Conservation (phyloP, 1,284 basidiomycete genomes). For the Schizopora paradoxa region DNA sequence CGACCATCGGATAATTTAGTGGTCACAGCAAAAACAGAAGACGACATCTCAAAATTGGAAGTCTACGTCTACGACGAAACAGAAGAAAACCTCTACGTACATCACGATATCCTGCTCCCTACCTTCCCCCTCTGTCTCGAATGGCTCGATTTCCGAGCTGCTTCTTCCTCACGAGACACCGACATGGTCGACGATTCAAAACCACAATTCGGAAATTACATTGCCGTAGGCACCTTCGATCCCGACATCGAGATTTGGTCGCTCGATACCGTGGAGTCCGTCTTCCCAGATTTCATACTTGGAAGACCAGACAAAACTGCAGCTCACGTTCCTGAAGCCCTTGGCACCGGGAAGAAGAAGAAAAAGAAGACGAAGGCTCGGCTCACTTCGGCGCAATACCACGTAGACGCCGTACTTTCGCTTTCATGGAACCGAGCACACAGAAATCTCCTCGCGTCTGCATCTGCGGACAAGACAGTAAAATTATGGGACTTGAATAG, state of each 20-base stretch:
- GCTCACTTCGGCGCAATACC: conserved; percentile 62
- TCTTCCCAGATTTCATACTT: conserved; percentile 91
- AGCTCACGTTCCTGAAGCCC: conserved; percentile 68
- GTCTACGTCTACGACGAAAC: conserved; percentile 92
- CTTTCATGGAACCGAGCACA: conserved; percentile 91
- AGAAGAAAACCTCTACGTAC: conserved; percentile 91
- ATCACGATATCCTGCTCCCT: conserved; percentile 97
- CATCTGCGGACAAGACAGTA: conserved; percentile 91
- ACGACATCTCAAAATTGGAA: conserved; percentile 95
- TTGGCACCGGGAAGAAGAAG: conserved; percentile 92
- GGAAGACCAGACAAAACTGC: conserved; percentile 85
- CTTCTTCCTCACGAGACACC: conserved; percentile 33
- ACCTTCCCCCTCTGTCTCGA: conserved; percentile 98
- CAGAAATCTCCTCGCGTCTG: conserved; percentile 87
- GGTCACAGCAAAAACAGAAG: conserved; percentile 92
- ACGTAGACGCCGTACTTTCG: conserved; percentile 90
- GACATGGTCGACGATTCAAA: conserved; percentile 28
- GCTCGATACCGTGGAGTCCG: conserved; percentile 87
- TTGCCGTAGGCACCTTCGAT: conserved; percentile 96
- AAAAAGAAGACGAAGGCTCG: conserved; percentile 82
- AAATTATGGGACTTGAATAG: conserved; percentile 96
- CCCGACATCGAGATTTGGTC: conserved; percentile 99
- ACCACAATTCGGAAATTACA: conserved; percentile 74
- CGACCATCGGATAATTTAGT: conserved; percentile 90
- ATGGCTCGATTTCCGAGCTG: conserved; percentile 94